Evolutionary conservation across 805 yeast species (phyloP).

Genomic region (Saccharomycopsis sp.): DNA sequence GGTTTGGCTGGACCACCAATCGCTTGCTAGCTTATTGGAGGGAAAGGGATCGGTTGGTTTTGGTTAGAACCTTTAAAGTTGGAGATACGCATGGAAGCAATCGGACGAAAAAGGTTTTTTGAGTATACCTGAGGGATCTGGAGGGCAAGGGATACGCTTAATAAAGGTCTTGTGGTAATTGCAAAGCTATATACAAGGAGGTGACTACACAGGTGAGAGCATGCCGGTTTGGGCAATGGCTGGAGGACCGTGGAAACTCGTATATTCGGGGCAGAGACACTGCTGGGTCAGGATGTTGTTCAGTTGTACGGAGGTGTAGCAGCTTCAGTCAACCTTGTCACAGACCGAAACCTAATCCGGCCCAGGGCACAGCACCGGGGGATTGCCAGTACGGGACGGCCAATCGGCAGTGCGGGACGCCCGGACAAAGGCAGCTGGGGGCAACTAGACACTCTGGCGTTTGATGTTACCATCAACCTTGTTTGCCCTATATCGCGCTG

Average conservation of each 20-base stretch:
- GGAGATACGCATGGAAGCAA: neutral
- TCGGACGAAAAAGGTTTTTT: neutral
- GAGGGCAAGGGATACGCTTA: no score
- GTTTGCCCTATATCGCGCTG: neutral
- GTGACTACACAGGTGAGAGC: no score
- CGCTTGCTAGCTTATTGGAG: no score
- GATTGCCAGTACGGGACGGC: neutral
- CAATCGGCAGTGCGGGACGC: neutral
- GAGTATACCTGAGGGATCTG: neutral
- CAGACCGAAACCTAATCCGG: neutral
- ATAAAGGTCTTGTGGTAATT: no score
- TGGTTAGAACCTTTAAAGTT: neutral
- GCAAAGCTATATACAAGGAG: no score
- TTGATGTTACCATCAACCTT: neutral
- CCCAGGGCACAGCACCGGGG: neutral
- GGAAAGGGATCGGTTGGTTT: neutral
- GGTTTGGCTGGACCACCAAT: no score
- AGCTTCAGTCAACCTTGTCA: no score
- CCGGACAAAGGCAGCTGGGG: neutral
- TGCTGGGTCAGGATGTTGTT: neutral
- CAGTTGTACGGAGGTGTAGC: no score
- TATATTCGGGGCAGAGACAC: neutral
- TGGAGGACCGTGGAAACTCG: neutral
- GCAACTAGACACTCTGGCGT: neutral
- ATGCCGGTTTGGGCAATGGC: no score